Evolutionary conservation across 177 flowering plant species (phyloP).

Genomic region (Telopea speciosissima): DNA sequence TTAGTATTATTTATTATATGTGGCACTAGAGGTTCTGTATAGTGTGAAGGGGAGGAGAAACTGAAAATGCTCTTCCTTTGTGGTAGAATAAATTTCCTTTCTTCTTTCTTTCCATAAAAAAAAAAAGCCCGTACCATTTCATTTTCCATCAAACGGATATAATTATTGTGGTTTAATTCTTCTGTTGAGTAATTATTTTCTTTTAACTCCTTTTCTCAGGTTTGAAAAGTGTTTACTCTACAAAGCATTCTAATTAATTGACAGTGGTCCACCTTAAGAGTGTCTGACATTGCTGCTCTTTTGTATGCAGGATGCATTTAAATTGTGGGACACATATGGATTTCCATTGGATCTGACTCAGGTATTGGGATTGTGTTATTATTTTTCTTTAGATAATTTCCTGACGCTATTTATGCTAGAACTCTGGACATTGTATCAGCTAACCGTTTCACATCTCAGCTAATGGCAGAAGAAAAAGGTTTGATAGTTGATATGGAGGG

Average conservation of each 20-base stretch:
- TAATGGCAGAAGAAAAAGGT: constrained; percentile 98
- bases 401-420: neutral
- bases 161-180: neutral
- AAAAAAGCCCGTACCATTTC: neutral
- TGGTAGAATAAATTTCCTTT: no score
- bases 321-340: constrained; percentile 97
- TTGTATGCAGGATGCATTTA: constrained; percentile 87
- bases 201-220: neutral
- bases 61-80: no score
- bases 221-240: neutral
- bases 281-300: neutral
- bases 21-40: no score
- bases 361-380: constrained; percentile 31
- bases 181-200: neutral
- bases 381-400: neutral
- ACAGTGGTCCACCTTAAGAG: neutral
- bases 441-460: constrained; percentile 33
- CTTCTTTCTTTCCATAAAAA: neutral
- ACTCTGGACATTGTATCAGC: neutral
- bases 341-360: constrained; percentile 97
- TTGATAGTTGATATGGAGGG: constrained; percentile 70
- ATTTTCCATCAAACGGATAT: neutral
- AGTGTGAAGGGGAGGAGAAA: no score
- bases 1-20: no score
- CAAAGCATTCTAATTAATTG: neutral